phyloP scores from a whole-genome alignment of 2,329 filamentous ascomycete genomes.

The Penicillium palitans region DNA sequence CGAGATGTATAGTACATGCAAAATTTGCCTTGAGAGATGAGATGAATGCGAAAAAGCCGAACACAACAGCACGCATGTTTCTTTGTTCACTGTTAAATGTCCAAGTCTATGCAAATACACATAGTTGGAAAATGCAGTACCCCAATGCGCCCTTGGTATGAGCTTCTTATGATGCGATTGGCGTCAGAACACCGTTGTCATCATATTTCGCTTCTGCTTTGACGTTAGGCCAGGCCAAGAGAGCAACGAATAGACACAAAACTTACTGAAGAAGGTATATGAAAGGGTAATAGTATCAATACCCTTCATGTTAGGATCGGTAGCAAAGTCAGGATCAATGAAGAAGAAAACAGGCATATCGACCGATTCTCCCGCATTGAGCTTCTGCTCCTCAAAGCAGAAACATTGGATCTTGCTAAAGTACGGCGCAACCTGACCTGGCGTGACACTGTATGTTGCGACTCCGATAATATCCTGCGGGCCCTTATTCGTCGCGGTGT shows the following conservation, averaged over 20 bases:
- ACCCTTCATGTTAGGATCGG: constrained; percentile 87
- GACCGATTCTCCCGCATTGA: constrained; percentile 93
- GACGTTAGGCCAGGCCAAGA: constrained; percentile 27
- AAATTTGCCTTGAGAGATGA: constrained; percentile 20
- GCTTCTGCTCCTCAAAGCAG: constrained; percentile 94
- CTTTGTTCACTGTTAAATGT: background rate
- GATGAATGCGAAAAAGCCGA: constrained; percentile 4
- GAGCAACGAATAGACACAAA: background rate
- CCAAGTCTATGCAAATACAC: background rate
- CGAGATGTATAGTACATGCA: constrained; percentile 23
- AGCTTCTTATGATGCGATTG: constrained; percentile 46
- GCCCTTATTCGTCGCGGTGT: constrained; percentile 90
- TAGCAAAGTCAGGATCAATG: constrained; percentile 91
- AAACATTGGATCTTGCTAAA: constrained; percentile 99
- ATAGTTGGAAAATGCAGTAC: background rate
- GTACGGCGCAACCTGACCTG: constrained; percentile 91
- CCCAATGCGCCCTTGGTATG: background rate
- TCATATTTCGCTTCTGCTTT: constrained; percentile 76
- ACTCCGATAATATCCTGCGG: constrained; percentile 95
- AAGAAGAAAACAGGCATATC: constrained; percentile 99
- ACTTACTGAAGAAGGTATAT: constrained; percentile 97
- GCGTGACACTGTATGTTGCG: constrained; percentile 95
- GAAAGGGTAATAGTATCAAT: constrained; percentile 94
- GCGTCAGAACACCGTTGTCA: constrained; percentile 69
- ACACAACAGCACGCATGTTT: background rate